Evolutionary conservation across 805 yeast genomes (phyloP).

Genomic region (Sugiyamaella marilandica): DNA sequence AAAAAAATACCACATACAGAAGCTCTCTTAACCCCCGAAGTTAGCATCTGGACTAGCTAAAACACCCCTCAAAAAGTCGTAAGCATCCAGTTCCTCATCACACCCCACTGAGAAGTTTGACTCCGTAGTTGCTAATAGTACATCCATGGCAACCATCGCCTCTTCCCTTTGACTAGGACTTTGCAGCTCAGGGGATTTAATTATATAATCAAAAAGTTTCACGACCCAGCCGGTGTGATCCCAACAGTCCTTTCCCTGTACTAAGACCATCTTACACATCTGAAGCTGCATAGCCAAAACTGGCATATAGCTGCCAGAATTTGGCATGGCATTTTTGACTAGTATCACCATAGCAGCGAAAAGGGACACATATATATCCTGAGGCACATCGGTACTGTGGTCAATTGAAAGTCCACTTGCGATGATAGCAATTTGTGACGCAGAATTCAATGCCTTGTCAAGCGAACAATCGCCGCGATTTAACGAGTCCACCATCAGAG

Average conservation of each 20-base stretch:
- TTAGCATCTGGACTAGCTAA: too few relatives aligned
- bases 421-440: slow-evolving; percentile 8
- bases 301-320: neutral
- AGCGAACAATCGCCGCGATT: slow-evolving; percentile 10
- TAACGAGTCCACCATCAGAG: slow-evolving; percentile 10
- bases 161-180: neutral
- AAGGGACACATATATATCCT: slow-evolving; percentile 10
- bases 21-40: too few relatives aligned
- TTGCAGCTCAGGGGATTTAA: neutral
- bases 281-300: slow-evolving; percentile 11
- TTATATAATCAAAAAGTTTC: slow-evolving; percentile 2
- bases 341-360: slow-evolving; percentile 13
- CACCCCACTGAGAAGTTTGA: neutral
- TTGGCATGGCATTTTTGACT: neutral
- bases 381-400: slow-evolving; percentile 5
- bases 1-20: too few relatives aligned
- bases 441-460: slow-evolving; percentile 10
- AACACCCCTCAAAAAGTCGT: too few relatives aligned
- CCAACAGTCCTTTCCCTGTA: slow-evolving; percentile 14
- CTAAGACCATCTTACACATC: slow-evolving; percentile 13
- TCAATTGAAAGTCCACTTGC: slow-evolving; percentile 8
- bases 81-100: too few relatives aligned
- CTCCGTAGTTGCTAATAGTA: neutral
- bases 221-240: slow-evolving; percentile 16
- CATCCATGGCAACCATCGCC: neutral